Evolutionary conservation across 257 asterid species (phyloP).

Genomic region (Lavandula angustifolia): DNA sequence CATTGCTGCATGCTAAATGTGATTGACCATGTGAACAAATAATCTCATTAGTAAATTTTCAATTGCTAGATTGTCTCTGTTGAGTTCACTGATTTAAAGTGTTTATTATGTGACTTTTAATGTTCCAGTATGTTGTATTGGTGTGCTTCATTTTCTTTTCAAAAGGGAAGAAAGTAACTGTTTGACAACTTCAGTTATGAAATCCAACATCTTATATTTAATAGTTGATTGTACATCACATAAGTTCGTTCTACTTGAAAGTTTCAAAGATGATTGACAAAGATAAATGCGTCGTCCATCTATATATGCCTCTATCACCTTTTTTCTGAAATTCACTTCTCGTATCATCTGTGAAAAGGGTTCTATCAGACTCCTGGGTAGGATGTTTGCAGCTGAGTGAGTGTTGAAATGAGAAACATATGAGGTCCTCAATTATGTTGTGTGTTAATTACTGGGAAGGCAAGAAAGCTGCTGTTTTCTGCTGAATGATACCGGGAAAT

Average conservation of each 20-base stretch:
- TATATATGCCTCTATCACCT: constrained; percentile 5
- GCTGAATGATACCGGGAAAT: constrained; percentile 7
- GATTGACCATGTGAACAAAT: not conserved
- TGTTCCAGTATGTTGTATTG: not conserved
- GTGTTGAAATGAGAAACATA: constrained; percentile 17
- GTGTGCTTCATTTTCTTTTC: constrained; percentile 3
- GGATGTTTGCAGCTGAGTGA: not conserved
- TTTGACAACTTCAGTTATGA: not conserved
- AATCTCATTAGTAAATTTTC: not conserved
- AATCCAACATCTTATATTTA: constrained; percentile 1
- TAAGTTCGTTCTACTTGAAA: constrained; percentile 2
- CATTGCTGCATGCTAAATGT: not conserved
- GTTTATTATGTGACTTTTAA: not conserved
- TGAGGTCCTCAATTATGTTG: constrained; percentile 7
- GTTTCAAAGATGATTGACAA: not conserved
- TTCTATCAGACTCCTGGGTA: not conserved
- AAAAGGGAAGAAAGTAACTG: not conserved
- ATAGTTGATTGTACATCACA: constrained; percentile 14
- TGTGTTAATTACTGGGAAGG: constrained; percentile 3
- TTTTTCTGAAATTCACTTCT: constrained; percentile 17
- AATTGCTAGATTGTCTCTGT: not conserved
- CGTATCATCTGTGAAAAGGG: not conserved
- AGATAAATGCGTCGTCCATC: not conserved
- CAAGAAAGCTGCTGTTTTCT: not conserved
- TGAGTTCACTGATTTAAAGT: not conserved